Percentiles rank a stretch among this genome's conserved stretches.
Evolutionary conservation across 805 yeast genomes (phyloP).

Genomic region (Yamadazyma nakazawae): DNA sequence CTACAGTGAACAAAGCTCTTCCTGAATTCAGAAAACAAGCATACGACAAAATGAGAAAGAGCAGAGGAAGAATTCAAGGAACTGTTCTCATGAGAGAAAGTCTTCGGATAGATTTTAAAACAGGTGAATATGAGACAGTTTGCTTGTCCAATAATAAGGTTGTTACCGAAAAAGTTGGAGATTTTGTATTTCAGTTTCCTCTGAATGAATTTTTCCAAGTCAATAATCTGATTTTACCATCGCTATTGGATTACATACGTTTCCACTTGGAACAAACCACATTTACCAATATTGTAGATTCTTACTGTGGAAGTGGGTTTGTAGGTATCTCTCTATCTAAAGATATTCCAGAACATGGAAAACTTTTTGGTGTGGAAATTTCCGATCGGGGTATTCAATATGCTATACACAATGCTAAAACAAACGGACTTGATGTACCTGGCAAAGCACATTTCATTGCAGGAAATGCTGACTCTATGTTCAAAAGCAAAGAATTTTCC

Average conservation of each 20-base stretch:
- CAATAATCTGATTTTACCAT: constrained; percentile 35
- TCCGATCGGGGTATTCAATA: constrained; percentile 29
- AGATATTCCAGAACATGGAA: constrained; percentile 23
- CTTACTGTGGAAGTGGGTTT: constrained; percentile 48
- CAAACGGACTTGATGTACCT: constrained; percentile 33
- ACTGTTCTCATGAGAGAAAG: constrained; percentile 33
- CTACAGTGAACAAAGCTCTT: constrained; percentile 25
- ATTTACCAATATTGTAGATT: constrained; percentile 33
- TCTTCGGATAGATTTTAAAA: constrained; percentile 23
- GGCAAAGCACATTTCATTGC: constrained; percentile 29
- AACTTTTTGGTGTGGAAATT: constrained; percentile 42
- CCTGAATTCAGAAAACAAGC: constrained; percentile 15
- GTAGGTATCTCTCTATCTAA: constrained; percentile 38
- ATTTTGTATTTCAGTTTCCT: constrained; percentile 35
- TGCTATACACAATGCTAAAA: constrained; percentile 37
- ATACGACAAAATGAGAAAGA: constrained; percentile 4
- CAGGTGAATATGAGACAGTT: constrained; percentile 25
- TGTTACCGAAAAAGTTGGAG: constrained; percentile 35
- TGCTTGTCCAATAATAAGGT: constrained; percentile 26
- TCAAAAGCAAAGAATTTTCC: constrained; percentile 23
- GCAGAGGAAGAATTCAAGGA: constrained; percentile 1
- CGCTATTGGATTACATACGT: constrained; percentile 29
- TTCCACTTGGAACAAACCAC: constrained; percentile 14
- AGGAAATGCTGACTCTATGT: constrained; percentile 39
- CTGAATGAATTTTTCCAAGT: constrained; percentile 41